These are phyloP conservation scores for Mytilinidion resinicola DNA, from an alignment of 495 filamentous ascomycete genomes.

Conservation along the genomic window DNA sequence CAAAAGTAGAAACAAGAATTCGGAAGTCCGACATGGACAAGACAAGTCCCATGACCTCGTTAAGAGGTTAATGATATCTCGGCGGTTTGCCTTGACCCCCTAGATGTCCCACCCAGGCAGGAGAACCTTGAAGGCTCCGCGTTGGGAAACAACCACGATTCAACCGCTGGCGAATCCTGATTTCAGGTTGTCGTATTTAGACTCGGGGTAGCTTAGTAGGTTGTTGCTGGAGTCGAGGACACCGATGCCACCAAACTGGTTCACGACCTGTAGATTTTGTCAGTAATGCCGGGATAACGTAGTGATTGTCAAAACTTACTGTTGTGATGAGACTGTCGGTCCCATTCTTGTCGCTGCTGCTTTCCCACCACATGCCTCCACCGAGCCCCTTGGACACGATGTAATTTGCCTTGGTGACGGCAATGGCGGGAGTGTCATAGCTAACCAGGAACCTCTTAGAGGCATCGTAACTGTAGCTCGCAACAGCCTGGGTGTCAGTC, in stretches of 20 bases:
- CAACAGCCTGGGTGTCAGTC: constrained; percentile 46
- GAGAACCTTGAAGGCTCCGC: too few relatives aligned
- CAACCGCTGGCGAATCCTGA: constrained; percentile 13
- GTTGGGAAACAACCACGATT: too few relatives aligned
- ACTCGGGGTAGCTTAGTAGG: constrained; percentile 18
- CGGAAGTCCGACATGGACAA: too few relatives aligned
- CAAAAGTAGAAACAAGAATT: too few relatives aligned
- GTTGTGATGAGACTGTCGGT: constrained; percentile 24
- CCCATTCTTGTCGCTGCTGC: constrained; percentile 60
- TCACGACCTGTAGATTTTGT: constrained; percentile 13
- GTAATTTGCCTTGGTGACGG: constrained; percentile 57
- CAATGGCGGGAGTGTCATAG: constrained; percentile 64
- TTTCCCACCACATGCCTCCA: constrained; percentile 91
- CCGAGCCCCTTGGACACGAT: constrained; percentile 59
- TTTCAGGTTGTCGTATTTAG: constrained; percentile 29
- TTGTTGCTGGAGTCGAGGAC: constrained; percentile 22
- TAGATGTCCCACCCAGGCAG: too few relatives aligned
- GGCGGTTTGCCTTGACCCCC: too few relatives aligned
- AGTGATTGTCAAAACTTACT: constrained; percentile 7
- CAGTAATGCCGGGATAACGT: background rate
- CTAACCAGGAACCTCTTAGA: constrained; percentile 54
- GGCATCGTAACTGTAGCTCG: constrained; percentile 67
- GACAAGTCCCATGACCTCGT: too few relatives aligned
- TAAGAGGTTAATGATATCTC: too few relatives aligned
- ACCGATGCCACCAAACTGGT: constrained; percentile 16